Percentiles rank a stretch among this genome's conserved stretches.
These are phyloP conservation scores for Cudoniella acicularis DNA, from an alignment of 495 filamentous ascomycete genomes.

Conservation along the genomic window DNA sequence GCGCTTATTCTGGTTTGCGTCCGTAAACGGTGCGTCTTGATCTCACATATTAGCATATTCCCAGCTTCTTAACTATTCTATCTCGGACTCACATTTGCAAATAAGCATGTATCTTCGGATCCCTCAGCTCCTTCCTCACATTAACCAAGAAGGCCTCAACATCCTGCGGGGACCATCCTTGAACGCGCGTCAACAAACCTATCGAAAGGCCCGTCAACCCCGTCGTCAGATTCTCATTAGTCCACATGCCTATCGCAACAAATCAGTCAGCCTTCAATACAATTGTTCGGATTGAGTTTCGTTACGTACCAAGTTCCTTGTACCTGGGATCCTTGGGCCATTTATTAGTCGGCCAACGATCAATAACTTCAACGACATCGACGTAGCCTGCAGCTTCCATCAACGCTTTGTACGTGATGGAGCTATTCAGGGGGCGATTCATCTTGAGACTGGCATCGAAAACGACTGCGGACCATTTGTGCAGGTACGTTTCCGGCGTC, in stretches of 20 bases:
- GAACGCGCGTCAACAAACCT: slow-evolving; percentile 24
- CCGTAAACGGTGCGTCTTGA: background rate
- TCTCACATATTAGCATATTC: background rate
- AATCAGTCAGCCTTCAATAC: slow-evolving; percentile 19
- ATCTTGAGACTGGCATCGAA: slow-evolving; percentile 18
- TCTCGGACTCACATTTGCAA: slow-evolving; percentile 12
- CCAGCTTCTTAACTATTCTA: background rate
- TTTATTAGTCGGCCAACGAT: slow-evolving; percentile 40
- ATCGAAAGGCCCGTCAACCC: slow-evolving; percentile 2
- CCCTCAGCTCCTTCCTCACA: slow-evolving; percentile 41
- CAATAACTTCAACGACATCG: slow-evolving; percentile 39
- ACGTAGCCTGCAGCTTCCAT: slow-evolving; percentile 46
- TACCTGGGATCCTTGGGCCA: slow-evolving; percentile 47
- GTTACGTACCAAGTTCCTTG: slow-evolving; percentile 4
- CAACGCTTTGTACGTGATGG: slow-evolving; percentile 19
- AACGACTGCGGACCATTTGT: slow-evolving; percentile 19
- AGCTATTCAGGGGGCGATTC: slow-evolving; percentile 6
- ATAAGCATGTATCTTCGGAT: slow-evolving; percentile 42
- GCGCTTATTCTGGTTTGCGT: background rate
- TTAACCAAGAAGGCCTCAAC: slow-evolving; percentile 44
- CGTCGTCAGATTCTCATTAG: slow-evolving; percentile 36
- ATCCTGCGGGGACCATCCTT: slow-evolving; percentile 41
- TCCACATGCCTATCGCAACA: slow-evolving; percentile 33
- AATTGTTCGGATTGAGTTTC: background rate
- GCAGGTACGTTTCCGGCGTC: slow-evolving; percentile 9